Evolutionary conservation across 495 filamentous ascomycete genomes (phyloP), one percentile per base, ranked within the genome.

Genomic region (Talaromyces wortmannii): DNA sequence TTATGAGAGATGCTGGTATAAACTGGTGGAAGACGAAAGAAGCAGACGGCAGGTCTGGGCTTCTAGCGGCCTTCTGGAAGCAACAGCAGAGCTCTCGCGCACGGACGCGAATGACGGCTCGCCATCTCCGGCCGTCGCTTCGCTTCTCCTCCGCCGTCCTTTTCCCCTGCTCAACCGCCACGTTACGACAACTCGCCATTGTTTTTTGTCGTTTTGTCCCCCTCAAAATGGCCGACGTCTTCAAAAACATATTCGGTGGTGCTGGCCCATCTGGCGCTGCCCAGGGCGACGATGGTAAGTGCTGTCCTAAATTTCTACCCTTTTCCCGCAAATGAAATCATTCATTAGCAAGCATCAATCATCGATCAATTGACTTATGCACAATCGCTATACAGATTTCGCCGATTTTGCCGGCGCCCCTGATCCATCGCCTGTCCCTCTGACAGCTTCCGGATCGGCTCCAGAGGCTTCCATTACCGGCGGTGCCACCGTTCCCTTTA

Each of bases 351-450:
- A 50, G 23, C 47, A 17, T 11, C 8, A 7, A 8, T 4, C 7
- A 13, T 50, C 48, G 31, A 31, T 50, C 0, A 31, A 40, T 13
- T 40, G 13, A 40, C 36, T 40, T 40, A 5, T 13, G 8, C 1
- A 40, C 33, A 31, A 16, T 32, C 30, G 5, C 13, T 33, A n/a
- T 46, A 50, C 62, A 92, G 88, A 89, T 66, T 91, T 92, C 63
- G 87, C 84, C 66, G 88, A 92, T 69, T 92, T 89, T 59, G 83
- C 86, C 30, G 80, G 80, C 65, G 85, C 80, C 57, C 79, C 87
- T 57, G 78, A 83, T 23, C 82, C 87, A 50, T 76, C 78, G 8
- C 84, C 85, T 55, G 73, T 70, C 30, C 59, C 71, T 7, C 45
- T 63, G 45, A 59, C 64, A 12, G 58, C 68, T 29, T 56, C 69